Evolutionary conservation across 306 rosid genomes (phyloP), one percentile per base, ranked within the genome.

Genomic region (Begonia fuchsioides): DNA sequence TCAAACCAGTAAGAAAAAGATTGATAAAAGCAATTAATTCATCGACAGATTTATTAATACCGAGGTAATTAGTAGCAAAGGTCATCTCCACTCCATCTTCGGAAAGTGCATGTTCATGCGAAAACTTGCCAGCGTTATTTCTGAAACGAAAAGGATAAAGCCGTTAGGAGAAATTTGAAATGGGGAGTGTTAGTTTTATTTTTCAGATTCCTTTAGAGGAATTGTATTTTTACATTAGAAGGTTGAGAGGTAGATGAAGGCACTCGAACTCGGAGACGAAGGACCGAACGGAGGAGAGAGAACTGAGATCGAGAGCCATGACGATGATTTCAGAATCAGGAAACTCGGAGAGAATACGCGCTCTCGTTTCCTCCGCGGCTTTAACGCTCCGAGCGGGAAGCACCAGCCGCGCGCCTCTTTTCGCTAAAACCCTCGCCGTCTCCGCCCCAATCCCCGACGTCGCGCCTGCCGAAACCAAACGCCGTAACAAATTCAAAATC

Each of bases 371-470:
- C 52, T 81, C 93, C 0, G 90, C 97, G 0, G 86, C 77, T 59
- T 88, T 81, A 32, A 78, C 11, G 52, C 65, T 76, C 50, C 97
- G 74, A 43, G 78, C 90, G 4, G 97, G 97, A 14, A 88, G 69
- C 32, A 88, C 59, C 26, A 88, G 60, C 72, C 81, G 61, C n/a
- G 72, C 95, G 0, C 97, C 95, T 38, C 95, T 66, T 73, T 65
- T 67, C 5, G 97, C 97, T 26, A 88, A 62, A 12, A 84, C 93
- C 40, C 82, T 69, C 19, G 97, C 93, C 19, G 95, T 88, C 72
- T 88, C 97, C 0, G 72, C 86, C 39, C 97, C 97, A 55, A 88
- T 88, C 52, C 97, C 97, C 3, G 97, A 88, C 32, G 97, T 84
- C 8, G 86, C 90, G 5, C 96, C 96, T 72, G 47, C 20, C 32